phyloP scores from a whole-genome alignment of 179 eudicot genomes.

The Beta macrorhiza region DNA sequence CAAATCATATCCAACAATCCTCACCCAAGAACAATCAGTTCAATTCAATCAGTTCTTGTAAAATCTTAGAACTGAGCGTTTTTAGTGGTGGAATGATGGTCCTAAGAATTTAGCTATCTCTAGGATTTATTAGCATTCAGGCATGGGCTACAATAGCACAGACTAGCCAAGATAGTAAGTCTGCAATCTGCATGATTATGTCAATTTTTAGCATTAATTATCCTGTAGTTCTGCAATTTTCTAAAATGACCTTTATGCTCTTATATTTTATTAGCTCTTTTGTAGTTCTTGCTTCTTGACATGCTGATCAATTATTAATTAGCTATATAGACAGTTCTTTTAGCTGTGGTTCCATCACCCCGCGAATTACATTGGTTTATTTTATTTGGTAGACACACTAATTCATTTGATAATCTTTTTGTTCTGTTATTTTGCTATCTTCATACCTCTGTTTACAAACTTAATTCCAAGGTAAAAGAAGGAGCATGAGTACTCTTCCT shows the following conservation, averaged over 20 bases:
- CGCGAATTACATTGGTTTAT: no score
- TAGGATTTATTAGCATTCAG: slow-evolving; percentile 26
- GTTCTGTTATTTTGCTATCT: no score
- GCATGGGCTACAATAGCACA: slow-evolving; percentile 17
- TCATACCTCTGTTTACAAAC: no score
- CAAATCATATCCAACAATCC: slow-evolving; percentile 4
- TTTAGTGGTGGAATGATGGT: slow-evolving; percentile 25
- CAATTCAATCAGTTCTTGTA: neutral
- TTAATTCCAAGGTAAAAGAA: no score
- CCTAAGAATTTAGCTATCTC: slow-evolving; percentile 14
- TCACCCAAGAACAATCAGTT: no score
- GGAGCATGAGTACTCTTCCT: no score
- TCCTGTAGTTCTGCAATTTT: neutral
- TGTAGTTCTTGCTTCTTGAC: no score
- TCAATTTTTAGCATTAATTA: neutral
- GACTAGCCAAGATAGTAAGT: slow-evolving; percentile 35
- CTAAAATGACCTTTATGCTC: neutral
- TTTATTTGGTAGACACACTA: no score
- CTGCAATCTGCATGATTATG: neutral
- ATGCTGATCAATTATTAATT: no score
- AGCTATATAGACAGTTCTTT: neutral
- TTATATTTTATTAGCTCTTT: neutral
- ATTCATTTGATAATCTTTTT: no score
- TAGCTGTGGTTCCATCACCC: no score
- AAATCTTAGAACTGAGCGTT: neutral